Evolutionary conservation across 805 yeast species (phyloP), one percentile per base, ranked within the genome.

Genomic region (Lipomyces kockii): DNA sequence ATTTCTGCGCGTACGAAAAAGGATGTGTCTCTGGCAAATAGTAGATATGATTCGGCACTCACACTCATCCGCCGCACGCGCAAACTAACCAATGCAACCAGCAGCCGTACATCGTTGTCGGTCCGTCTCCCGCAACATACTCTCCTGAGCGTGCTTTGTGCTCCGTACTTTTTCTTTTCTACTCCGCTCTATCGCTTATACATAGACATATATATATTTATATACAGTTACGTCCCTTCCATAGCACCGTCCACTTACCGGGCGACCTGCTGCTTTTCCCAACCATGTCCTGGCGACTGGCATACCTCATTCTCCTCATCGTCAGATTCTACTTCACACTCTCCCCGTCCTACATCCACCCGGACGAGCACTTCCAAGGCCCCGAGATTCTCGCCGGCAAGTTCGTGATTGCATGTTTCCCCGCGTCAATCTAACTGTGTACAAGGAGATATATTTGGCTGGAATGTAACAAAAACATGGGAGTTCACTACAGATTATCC

Each of bases 341-440:
- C 1, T 86, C 89, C 64, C 83, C 89, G 37, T 91, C 97, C 0
- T 95, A 96, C 76, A 87, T 95, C 59, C 99, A 96, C 73, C 99
- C 99, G 0, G 99, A 95, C 81, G 99, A 95, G 79, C 97, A 93
- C 77, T 91, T 91, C 76, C 99, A 96, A 77, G 85, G 88, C n/a
- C 84, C 96, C 59, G 96, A 92, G 76, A 89, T 89, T 0, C 74
- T 94, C 29, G 82, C 87, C 12, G 76, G 78, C 73, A 76, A 77
- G 74, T 59, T 46, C 58, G 25, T 20, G 27, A 37, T 17, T 14
- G 25, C 14, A 9, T 34, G 43, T 27, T 4, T 22, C 11, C 32
- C 61, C 3, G 9, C 29, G 14, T 14, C 34, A 25, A n/a, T 35
- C 29, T 37, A 20, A 57, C 46, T 20, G 37, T 20, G 22, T n/a